These are phyloP conservation scores for Cladosporium cucumerinum DNA, from an alignment of 2,329 filamentous ascomycete genomes.

Conservation along the genomic window DNA sequence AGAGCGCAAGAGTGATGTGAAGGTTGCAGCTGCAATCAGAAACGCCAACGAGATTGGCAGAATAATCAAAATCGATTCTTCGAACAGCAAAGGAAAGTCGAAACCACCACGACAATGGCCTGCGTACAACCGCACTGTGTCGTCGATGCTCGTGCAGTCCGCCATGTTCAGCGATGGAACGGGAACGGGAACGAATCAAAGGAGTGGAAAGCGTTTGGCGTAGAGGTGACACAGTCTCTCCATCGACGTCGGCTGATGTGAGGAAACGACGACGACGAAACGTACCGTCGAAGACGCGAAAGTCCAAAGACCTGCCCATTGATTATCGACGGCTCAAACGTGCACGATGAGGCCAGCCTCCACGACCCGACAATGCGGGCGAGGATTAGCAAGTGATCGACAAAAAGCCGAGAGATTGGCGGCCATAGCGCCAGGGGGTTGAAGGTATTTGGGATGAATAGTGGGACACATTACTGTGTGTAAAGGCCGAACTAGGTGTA, in stretches of 20 bases:
- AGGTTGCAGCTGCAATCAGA: constrained; percentile 29
- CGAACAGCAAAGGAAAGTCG: constrained; percentile 39
- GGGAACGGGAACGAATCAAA: not conserved
- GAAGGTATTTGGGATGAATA: constrained; percentile 13
- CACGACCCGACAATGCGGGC: not conserved
- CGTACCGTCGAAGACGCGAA: not conserved
- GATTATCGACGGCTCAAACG: constrained; percentile 7
- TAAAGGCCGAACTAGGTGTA: not conserved
- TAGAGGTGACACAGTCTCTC: not conserved
- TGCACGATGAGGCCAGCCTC: not conserved
- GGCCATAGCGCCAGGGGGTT: not conserved
- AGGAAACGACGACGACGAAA: not conserved
- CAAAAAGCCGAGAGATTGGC: not conserved
- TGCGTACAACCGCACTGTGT: constrained; percentile 10
- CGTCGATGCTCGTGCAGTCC: constrained; percentile 6
- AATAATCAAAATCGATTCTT: constrained; percentile 35
- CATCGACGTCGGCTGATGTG: not conserved
- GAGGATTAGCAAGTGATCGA: constrained; percentile 1
- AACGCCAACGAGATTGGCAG: constrained; percentile 33
- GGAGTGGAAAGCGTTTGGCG: not conserved
- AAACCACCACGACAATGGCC: constrained; percentile 32
- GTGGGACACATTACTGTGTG: not conserved
- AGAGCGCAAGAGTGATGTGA: constrained; percentile 28
- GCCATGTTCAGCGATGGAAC: constrained; percentile 1
- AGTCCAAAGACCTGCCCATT: not conserved